These are phyloP conservation scores for Rusavskia elegans DNA, from an alignment of 495 filamentous ascomycete genomes.

Conservation along the genomic window DNA sequence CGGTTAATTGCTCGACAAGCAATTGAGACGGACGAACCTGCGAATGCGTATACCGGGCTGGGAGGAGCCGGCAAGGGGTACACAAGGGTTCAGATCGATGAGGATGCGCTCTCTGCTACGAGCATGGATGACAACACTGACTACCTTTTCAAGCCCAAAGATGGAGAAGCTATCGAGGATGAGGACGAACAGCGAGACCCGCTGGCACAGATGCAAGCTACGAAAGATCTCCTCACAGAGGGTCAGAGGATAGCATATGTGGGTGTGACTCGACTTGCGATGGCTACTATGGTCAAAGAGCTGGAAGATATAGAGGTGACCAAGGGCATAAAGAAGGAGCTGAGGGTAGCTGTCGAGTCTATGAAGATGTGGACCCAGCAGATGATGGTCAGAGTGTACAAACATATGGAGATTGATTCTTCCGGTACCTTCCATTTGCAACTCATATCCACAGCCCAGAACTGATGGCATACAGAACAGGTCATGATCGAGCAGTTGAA, in stretches of 20 bases:
- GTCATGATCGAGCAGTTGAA: slow-evolving; percentile 97
- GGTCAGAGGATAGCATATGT: slow-evolving; percentile 95
- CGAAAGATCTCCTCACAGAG: slow-evolving; percentile 88
- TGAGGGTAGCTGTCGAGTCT: slow-evolving; percentile 52
- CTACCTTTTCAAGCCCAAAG: slow-evolving; percentile 72
- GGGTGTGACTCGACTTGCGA: slow-evolving; percentile 63
- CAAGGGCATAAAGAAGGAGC: slow-evolving; percentile 46
- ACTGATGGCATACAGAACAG: slow-evolving; percentile 45
- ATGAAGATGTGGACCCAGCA: slow-evolving; percentile 94
- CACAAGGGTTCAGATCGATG: slow-evolving; percentile 80
- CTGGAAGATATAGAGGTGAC: slow-evolving; percentile 36
- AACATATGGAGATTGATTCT: slow-evolving; percentile 87
- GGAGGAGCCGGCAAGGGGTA: slow-evolving; percentile 91
- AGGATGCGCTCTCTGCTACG: slow-evolving; percentile 82
- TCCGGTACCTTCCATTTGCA: slow-evolving; percentile 19
- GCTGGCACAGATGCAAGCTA: slow-evolving; percentile 81
- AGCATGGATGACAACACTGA: slow-evolving; percentile 96
- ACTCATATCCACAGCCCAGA: not conserved
- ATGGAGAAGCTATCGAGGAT: slow-evolving; percentile 44
- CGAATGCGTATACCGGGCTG: slow-evolving; percentile 53
- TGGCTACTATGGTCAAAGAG: slow-evolving; percentile 60
- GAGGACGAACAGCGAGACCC: slow-evolving; percentile 75
- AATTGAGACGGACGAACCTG: slow-evolving; percentile 51
- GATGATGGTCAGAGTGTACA: slow-evolving; percentile 86
- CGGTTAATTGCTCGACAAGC: slow-evolving; percentile 69